Evolutionary conservation across 768 basidiomycete species (phyloP).

Genomic region (Thelephora ganbajun): DNA sequence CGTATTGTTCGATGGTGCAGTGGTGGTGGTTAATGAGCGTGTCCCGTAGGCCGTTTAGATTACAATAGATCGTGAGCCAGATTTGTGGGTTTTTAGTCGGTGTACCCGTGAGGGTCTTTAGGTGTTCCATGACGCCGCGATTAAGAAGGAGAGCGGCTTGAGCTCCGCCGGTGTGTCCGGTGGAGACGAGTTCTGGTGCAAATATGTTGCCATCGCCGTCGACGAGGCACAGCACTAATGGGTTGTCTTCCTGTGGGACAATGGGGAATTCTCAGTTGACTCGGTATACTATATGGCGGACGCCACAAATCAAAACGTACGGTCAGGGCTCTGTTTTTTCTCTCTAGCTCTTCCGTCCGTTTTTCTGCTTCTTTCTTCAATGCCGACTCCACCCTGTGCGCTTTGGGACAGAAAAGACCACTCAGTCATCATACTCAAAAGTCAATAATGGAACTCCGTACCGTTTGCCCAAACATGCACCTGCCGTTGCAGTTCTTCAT

Average conservation of each 20-base stretch:
- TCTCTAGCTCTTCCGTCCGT: slow-evolving; percentile 18
- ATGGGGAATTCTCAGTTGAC: too few species aligned
- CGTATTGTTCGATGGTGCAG: slow-evolving; percentile 22
- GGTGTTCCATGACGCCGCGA: slow-evolving; percentile 21
- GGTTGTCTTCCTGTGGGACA: slow-evolving; percentile 23
- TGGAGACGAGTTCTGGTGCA: slow-evolving; percentile 16
- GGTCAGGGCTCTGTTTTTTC: slow-evolving; percentile 18
- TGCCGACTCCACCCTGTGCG: slow-evolving; percentile 21
- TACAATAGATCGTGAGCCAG: slow-evolving; percentile 25
- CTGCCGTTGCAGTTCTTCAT: slow-evolving; percentile 26
- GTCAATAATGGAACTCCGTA: background rate
- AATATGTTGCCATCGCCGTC: slow-evolving; percentile 30
- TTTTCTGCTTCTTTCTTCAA: slow-evolving; percentile 18
- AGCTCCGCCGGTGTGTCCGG: slow-evolving; percentile 21
- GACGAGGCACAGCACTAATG: slow-evolving; percentile 22
- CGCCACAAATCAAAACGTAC: too few species aligned
- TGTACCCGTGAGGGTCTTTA: slow-evolving; percentile 13
- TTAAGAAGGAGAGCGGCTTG: slow-evolving; percentile 22
- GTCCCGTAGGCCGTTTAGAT: slow-evolving; percentile 21
- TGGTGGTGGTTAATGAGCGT: slow-evolving; percentile 15
- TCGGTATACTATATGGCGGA: too few species aligned
- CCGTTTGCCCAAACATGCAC: slow-evolving; percentile 24
- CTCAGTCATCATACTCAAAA: background rate
- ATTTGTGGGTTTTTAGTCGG: slow-evolving; percentile 14
- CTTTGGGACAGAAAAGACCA: background rate